Percentiles rank a stretch among this genome's conserved stretches.
Conservation (phyloP, 768 basidiomycete genomes). For the Amanita fuliginea region DNA sequence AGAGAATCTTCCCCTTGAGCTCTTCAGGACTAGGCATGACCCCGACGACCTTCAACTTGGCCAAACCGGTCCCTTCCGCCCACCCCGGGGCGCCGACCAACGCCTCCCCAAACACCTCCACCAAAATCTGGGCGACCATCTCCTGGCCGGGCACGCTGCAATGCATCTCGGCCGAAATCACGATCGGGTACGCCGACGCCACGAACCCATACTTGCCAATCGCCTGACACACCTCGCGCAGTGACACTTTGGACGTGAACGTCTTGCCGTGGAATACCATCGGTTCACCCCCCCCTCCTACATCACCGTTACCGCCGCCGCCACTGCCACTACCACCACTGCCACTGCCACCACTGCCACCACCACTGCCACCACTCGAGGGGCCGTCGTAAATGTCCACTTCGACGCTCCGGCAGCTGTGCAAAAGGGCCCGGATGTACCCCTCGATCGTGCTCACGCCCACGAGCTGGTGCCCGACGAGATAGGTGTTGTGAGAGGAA, state of each 20-base stretch:
- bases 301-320: too few species aligned
- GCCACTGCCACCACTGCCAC: too few species aligned
- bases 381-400: slow-evolving; percentile 77
- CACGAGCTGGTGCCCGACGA: slow-evolving; percentile 67
- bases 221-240: slow-evolving; percentile 73
- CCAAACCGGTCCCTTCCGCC: slow-evolving; percentile 22
- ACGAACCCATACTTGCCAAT: slow-evolving; percentile 87
- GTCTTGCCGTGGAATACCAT: slow-evolving; percentile 87
- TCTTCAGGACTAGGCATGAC: slow-evolving; percentile 77
- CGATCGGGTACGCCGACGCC: slow-evolving; percentile 82
- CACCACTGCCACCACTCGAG: too few species aligned
- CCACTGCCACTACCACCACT: too few species aligned
- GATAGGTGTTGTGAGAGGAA: slow-evolving; percentile 82
- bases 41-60: slow-evolving; percentile 35
- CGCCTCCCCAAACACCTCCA: slow-evolving; percentile 29
- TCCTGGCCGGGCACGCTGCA: slow-evolving; percentile 75
- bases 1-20: slow-evolving; percentile 63
- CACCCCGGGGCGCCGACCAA: slow-evolving; percentile 20
- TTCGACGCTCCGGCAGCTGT: slow-evolving; percentile 77
- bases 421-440: slow-evolving; percentile 81
- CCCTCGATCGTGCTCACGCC: slow-evolving; percentile 75
- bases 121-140: slow-evolving; percentile 67
- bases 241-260: slow-evolving; percentile 71
- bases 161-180: slow-evolving; percentile 91
- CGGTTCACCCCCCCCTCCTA: slow-evolving; percentile 48